Base-by-base conservation (phyloP, 202 grass and related monocot species). In the Setaria italica region DNA sequence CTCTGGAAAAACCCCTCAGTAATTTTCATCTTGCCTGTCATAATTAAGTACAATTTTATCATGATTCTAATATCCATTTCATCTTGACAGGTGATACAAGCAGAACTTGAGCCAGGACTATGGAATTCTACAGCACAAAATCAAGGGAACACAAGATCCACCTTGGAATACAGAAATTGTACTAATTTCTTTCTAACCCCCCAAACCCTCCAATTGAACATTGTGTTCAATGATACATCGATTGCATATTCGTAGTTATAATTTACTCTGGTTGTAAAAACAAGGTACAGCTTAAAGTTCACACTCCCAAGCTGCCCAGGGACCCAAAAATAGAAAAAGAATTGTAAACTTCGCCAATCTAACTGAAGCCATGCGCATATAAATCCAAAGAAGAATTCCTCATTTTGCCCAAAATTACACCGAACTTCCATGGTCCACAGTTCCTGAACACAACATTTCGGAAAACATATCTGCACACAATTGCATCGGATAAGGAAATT, bases 1-100 rank as follows among this genome's bases (percentile, higher is more conserved):
- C 49, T 53, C 17, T 76, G 51, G 64, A 2, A 58, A 62, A 84
- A 17, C 4, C 55, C 59, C 41, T 60, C 8, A 35, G 55, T 11
- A 17, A 75, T 79, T 37, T 75, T 65, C 13, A 55, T 16, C 17
- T 17, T 33, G 39, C 16, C 66, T 37, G 72, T 50, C 39, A 41
- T 72, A 32, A 58, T 50, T 86, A 16, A 67, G 65, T 16, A 34
- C 4, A 83, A 65, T 45, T 55, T 34, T 41, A n/a, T 54, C 58
- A 56, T 3, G 11, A 60, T 56, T 67, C 6, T 57, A 33, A 11
- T 53, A 78, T 56, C 81, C 30, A 77, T 78, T 30, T 35, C 73
- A 83, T 20, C 49, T 77, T 76, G 45, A 13, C 41, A 37, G 54
- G 74, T 53, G 3, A 79, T 8, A 51, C 43, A 62, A 76, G 32